Base-by-base conservation (phyloP, 208 protist genomes). In the Trypanosoma vivax region DNA sequence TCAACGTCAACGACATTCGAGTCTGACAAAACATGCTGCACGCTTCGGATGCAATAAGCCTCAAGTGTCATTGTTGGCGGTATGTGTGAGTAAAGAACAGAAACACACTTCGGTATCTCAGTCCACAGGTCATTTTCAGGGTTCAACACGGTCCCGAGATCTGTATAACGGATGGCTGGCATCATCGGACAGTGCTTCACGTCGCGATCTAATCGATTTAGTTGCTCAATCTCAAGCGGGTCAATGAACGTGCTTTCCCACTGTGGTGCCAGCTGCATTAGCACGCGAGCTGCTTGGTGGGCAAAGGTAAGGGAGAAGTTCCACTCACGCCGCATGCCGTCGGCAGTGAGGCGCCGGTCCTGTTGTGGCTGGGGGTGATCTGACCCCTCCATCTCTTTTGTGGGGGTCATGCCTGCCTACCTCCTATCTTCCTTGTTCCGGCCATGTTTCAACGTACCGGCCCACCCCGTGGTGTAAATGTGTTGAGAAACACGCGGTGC, bases 321-420 rank as follows among this genome's bases (percentile, higher is more conserved):
- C 83, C 87, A 94, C 64, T 94, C 83, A 18, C 87, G 80, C 9
- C 83, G 79, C 83, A 94, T 94, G 24, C 81, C 83, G 23, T 73
- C 76, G 3, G 50, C 37, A 0, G 30, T 27, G n/a, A 25, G 52
- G 24, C 16, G 42, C 10, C 30, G 21, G 25, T 37, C 58, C 14
- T 31, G 41, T 0, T 4, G 30, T 31, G 50, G 38, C 28, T 58
- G 27, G 2, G 33, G 14, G 1, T 50, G 42, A 5, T 13, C 14
- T 13, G 25, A 37, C 28, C 14, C 9, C 19, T 16, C 18, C n/a
- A 40, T 30, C 39, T 24, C 33, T 7, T n/a, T 37, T 13, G 13
- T 37, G 7, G 33, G 33, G 33, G 33, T 13, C 10, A n/a, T n/a
- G 7, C 10, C 33, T n/a, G 33, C 33, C 33, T 37, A n/a, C 33